Conservation (phyloP, 441 rosid genomes). For the Erodium moschatum region DNA sequence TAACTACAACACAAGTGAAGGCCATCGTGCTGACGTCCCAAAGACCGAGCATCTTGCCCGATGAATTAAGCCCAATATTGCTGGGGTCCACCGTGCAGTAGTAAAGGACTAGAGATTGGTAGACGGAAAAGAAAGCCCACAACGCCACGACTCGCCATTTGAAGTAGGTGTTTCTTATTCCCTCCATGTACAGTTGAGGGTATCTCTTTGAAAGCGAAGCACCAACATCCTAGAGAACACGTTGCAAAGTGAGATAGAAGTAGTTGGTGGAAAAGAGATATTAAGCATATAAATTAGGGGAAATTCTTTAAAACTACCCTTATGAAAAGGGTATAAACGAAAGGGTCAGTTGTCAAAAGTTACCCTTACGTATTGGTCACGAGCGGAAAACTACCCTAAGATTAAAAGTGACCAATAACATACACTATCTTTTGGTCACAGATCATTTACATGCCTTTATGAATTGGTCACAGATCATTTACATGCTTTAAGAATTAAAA, state of each 20-base stretch:
- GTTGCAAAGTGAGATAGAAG: background rate
- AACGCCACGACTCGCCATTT: conserved; percentile 80
- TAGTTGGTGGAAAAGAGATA: conserved; percentile 7
- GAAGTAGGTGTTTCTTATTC: conserved; percentile 74
- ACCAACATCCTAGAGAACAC: conserved; percentile 67
- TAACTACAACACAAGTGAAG: conserved; percentile 87
- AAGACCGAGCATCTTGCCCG: conserved; percentile 78
- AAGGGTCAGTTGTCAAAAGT: too few relatives aligned
- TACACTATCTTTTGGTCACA: too few relatives aligned
- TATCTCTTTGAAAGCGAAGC: conserved; percentile 89
- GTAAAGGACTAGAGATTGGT: conserved; percentile 80
- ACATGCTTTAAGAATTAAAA: too few relatives aligned
- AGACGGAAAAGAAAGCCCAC: conserved; percentile 87
- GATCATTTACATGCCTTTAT: too few relatives aligned
- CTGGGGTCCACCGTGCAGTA: conserved; percentile 57
- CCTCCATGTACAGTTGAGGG: conserved; percentile 87
- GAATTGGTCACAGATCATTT: too few relatives aligned
- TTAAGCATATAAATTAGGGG: background rate
- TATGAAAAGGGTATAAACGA: too few relatives aligned
- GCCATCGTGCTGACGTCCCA: conserved; percentile 99
- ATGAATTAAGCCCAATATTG: conserved; percentile 51
- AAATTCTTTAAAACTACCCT: too few relatives aligned
- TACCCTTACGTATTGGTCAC: too few relatives aligned
- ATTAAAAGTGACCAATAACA: too few relatives aligned
- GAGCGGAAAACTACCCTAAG: too few relatives aligned